phyloP scores from a whole-genome alignment of 768 basidiomycete genomes.

The Mycena rebaudengoi region DNA sequence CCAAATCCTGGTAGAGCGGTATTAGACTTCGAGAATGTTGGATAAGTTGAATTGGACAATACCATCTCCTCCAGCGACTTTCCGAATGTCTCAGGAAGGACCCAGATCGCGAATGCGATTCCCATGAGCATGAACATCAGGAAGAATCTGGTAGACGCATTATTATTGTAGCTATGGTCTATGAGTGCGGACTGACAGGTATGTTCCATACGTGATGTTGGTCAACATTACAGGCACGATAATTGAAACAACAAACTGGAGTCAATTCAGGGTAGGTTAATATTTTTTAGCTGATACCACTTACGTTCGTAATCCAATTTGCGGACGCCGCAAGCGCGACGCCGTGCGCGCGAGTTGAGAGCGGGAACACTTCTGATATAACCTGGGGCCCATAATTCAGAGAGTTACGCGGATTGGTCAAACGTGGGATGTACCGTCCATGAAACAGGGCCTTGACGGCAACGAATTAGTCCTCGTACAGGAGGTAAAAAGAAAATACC shows the following conservation, averaged over 20 bases:
- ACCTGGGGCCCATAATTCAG: no score
- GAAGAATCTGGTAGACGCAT: slow-evolving; percentile 25
- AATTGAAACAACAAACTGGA: slow-evolving; percentile 30
- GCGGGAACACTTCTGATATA: slow-evolving; percentile 52
- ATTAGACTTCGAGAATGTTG: neutral
- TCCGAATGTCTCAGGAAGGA: slow-evolving; percentile 39
- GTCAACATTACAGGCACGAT: slow-evolving; percentile 46
- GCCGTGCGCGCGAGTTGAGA: slow-evolving; percentile 50
- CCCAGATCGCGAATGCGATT: slow-evolving; percentile 35
- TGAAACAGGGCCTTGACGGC: slow-evolving; percentile 24
- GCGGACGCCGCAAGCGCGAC: slow-evolving; percentile 51
- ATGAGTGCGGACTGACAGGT: slow-evolving; percentile 25
- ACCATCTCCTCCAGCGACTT: slow-evolving; percentile 42
- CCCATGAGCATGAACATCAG: slow-evolving; percentile 37
- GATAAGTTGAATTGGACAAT: neutral
- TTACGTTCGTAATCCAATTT: slow-evolving; percentile 49
- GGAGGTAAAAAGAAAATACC: slow-evolving; percentile 17
- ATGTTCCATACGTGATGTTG: slow-evolving; percentile 43
- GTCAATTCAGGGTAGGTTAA: neutral
- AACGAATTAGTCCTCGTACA: slow-evolving; percentile 6
- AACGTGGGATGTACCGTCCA: slow-evolving; percentile 29
- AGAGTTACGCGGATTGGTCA: no score
- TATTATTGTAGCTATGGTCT: neutral
- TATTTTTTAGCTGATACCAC: neutral
- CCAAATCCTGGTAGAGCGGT: slow-evolving; percentile 19